Base-by-base conservation (phyloP, 2,329 filamentous ascomycete species). In the Pseudopyrenochaeta lycopersici region DNA sequence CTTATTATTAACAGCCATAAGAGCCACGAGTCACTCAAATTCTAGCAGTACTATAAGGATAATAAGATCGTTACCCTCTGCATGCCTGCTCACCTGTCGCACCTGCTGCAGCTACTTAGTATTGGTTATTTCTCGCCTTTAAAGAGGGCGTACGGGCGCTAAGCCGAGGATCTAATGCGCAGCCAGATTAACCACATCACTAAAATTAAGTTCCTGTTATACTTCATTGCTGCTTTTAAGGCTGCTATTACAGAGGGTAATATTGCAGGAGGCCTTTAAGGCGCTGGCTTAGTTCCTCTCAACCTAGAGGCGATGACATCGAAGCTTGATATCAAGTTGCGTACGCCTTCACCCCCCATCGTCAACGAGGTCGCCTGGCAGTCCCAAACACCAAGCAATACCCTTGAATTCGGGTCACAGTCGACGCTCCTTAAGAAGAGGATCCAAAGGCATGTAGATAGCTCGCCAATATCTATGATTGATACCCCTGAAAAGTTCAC, bases 51-150 rank as follows among this genome's bases (percentile, higher is more conserved):
- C 53, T 78, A 56, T 54, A 65, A 54, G 43, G 39, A 49, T 18
- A 30, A 44, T 3, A 43, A 35, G 4, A 39, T 39, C 31, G 9
- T 43, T 17, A 20, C 44, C 39, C 56, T 75, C 54, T 77, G 41
- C 49, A 72, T 77, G 45, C 71, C 56, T 76, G 54, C 72, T 45
- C 2, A 35, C 32, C 12, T 61, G 17, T 77, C 69, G 49, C 58
- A 78, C 60, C 35, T 74, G n/a, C 65, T 74, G 23, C 64, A 79
- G 58, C 73, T 69, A 45, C 70, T 78, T 38, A 64, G 78, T 70
- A 58, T 77, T 30, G 62, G 63, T 7, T 71, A 58, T 58, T 78
- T 78, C 62, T 51, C 54, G 30, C 54, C 66, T 18, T 55, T 77
- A 7, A 77, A 76, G 51, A 30, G 42, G 10, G 53, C 49, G 49